Percentiles rank a stretch among this genome's conserved stretches.
phyloP scores from a whole-genome alignment of 1,139 yeast genomes.

The Taphrina deformans region DNA sequence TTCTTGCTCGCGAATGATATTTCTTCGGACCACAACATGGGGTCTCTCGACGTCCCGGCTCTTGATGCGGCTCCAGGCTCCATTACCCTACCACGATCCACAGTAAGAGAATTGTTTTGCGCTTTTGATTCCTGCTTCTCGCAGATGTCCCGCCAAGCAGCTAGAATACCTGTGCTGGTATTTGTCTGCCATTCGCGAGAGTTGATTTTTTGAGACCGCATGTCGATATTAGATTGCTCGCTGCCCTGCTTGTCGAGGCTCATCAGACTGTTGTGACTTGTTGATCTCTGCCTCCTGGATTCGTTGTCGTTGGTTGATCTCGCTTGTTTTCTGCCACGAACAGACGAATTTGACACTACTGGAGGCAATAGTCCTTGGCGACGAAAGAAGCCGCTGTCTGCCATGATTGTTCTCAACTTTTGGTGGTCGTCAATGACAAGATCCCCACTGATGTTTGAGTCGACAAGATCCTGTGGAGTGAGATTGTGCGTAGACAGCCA shows the following conservation, averaged over 20 bases:
- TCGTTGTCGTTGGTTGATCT: not conserved
- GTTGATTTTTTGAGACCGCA: not conserved
- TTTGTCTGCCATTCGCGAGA: constrained; percentile 31
- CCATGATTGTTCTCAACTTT: not conserved
- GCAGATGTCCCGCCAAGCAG: constrained; percentile 36
- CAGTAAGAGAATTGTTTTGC: not conserved
- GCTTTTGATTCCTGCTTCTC: not conserved
- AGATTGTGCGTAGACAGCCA: constrained; percentile 11
- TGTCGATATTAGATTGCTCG: not conserved
- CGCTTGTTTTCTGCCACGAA: not conserved
- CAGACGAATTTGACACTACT: not conserved
- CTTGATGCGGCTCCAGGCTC: not conserved
- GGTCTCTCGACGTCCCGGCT: not conserved
- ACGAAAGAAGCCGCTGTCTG: constrained; percentile 10
- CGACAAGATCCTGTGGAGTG: not conserved
- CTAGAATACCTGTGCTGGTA: constrained; percentile 34
- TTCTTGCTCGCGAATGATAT: constrained; percentile 1
- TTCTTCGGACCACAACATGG: constrained; percentile 18
- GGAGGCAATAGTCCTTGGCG: constrained; percentile 14
- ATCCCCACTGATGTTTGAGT: not conserved
- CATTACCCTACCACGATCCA: not conserved
- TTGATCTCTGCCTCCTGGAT: not conserved
- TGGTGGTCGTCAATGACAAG: not conserved
- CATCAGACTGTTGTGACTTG: not conserved
- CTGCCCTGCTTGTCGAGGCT: not conserved